Evolutionary conservation across 192 early-diverging fungal species (phyloP).

Genomic region (Coemansia sp.): DNA sequence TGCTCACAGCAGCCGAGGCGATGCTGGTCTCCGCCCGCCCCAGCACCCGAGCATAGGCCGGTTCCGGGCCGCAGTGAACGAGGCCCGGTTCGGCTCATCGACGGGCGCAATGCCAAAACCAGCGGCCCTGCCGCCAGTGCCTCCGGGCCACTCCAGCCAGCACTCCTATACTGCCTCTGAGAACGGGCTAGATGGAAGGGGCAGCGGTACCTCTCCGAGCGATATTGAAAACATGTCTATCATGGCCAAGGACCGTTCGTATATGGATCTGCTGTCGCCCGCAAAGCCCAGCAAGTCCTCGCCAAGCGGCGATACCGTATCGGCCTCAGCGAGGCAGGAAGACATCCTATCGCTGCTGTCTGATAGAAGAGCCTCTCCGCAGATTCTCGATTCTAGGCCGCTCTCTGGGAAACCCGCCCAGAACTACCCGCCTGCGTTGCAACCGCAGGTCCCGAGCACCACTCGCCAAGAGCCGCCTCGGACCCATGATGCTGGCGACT

Average conservation of each 20-base stretch:
- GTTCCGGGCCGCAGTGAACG: constrained; percentile 21
- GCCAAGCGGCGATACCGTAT: neutral
- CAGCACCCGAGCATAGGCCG: constrained; percentile 33
- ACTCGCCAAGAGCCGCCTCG: neutral
- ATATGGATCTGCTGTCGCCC: constrained; percentile 43
- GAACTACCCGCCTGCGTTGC: too few species aligned
- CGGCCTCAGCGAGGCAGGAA: neutral
- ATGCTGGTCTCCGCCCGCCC: constrained; percentile 14
- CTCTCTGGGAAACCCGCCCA: too few species aligned
- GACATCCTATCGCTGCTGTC: constrained; percentile 24
- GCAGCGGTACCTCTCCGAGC: too few species aligned
- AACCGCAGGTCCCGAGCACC: neutral
- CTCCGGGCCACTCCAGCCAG: too few species aligned
- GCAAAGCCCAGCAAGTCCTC: constrained; percentile 7
- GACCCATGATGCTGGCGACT: constrained; percentile 30
- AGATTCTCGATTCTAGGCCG: neutral
- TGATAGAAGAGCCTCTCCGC: too few species aligned
- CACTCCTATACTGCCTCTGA: too few species aligned
- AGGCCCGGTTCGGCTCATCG: constrained; percentile 7
- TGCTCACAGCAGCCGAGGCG: neutral
- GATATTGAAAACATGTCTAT: constrained; percentile 23
- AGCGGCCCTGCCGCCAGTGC: too few species aligned
- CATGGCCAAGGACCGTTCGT: constrained; percentile 34
- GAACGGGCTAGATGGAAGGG: too few species aligned
- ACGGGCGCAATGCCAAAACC: neutral